Base-by-base conservation (phyloP, 345 rosid species). In the Iberis pinnata region DNA sequence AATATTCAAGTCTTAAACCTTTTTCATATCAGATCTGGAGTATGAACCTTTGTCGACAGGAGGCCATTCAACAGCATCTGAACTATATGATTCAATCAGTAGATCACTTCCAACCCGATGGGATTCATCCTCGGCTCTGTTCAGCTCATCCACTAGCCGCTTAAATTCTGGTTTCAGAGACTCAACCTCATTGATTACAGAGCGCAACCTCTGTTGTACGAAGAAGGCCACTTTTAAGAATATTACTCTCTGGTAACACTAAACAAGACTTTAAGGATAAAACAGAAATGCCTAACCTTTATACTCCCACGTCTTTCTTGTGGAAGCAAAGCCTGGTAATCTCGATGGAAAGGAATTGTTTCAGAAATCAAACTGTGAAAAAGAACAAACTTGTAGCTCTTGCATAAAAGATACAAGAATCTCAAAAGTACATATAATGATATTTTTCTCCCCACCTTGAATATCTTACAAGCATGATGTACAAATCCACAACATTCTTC, bases 331-430 rank as follows among this genome's bases (percentile, higher is more conserved):
- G 54, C 70, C 25, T 71, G 90, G 48, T 85, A 88, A 67, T 88
- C 99, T 60, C 80, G 85, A 75, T 92, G 99, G 50, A 64, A 80
- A 0, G 95, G 99, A 58, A 88, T 92, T 6, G 95, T 92, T 69
- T 92, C 99, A 29, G 95, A 81, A 18, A 88, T 86, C 83, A 92
- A 81, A 80, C 97, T 92, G 77, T 26, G 31, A 25, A 46, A 22
- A 35, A 48, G 36, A 33, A 45, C 26, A 58, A 48, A 58, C 31
- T 38, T 44, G 44, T 45, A 65, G 39, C 27, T 64, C 40, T 49
- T 18, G 3, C 18, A 60, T 13, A 15, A 0, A 25, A 22, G 12
- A 49, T 12, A 48, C 0, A 36, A 38, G 49, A 49, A 14, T 18
- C 2, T 25, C 20, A 51, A 14, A 12, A 29, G 18, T n/a, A 25